Percentiles rank a stretch among this genome's conserved stretches.
phyloP scores from a whole-genome alignment of 176 grass and related monocot genomes.

The Aegilops longissima region DNA sequence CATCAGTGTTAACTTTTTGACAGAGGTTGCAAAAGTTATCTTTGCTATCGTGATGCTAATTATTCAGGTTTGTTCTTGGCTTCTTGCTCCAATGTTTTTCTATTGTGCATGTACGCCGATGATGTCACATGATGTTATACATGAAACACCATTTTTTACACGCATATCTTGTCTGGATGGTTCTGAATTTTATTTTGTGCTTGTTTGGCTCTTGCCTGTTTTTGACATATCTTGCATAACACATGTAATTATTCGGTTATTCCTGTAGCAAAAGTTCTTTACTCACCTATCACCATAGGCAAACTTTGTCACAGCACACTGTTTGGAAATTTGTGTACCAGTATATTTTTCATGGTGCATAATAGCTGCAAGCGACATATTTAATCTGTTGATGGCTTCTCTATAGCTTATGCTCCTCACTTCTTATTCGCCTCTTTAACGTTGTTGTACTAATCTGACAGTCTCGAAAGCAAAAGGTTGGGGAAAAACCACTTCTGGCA shows the following conservation, averaged over 20 bases:
- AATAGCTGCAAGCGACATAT: background rate
- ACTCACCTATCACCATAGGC: background rate
- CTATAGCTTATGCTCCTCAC: background rate
- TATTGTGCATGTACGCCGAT: background rate
- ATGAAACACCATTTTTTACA: background rate
- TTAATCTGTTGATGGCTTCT: background rate
- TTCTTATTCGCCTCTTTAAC: slow-evolving; percentile 12
- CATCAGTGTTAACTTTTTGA: slow-evolving; percentile 94
- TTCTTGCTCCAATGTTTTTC: slow-evolving; percentile 7
- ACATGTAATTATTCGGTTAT: background rate
- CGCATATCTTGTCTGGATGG: background rate
- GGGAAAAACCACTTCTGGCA: slow-evolving; percentile 91
- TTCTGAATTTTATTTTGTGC: background rate
- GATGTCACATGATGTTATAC: background rate
- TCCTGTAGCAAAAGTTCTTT: background rate
- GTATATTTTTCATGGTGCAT: background rate
- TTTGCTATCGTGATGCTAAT: slow-evolving; percentile 92
- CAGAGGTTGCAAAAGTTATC: slow-evolving; percentile 80
- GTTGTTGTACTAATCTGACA: slow-evolving; percentile 43
- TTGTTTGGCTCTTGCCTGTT: background rate
- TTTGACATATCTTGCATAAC: background rate
- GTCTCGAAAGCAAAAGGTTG: slow-evolving; percentile 93
- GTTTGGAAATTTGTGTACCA: background rate
- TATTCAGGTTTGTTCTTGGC: slow-evolving; percentile 64
- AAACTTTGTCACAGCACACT: background rate